A percentile compares a stretch with the other conserved stretches of the same genome.
phyloP scores from a whole-genome alignment of 2,329 filamentous ascomycete genomes.

The Botrytis medusae region DNA sequence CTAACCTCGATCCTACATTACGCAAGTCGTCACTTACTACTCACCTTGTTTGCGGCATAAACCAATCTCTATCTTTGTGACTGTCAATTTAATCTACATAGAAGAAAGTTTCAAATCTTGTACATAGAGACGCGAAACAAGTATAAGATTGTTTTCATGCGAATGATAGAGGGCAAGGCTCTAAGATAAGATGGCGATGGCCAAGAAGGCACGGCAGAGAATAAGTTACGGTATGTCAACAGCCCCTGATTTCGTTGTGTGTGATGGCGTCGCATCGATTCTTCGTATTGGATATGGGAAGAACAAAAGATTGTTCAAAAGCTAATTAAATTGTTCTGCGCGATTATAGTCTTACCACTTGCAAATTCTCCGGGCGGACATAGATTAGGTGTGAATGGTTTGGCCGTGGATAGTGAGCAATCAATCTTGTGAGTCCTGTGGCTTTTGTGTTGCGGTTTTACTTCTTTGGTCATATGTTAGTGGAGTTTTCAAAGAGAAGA shows the following conservation, averaged over 20 bases:
- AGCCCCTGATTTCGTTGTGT: neutral
- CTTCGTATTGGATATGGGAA: neutral
- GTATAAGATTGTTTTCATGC: neutral
- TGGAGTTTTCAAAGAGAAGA: constrained; percentile 1
- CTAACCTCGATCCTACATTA: constrained; percentile 2
- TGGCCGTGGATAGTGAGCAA: constrained; percentile 80
- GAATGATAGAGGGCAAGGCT: neutral
- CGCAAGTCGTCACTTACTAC: constrained; percentile 5
- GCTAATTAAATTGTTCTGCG: neutral
- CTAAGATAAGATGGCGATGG: constrained; percentile 47
- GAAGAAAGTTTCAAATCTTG: neutral
- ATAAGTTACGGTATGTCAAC: constrained; percentile 63
- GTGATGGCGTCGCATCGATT: neutral
- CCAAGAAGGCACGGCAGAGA: constrained; percentile 67
- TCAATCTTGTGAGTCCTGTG: constrained; percentile 69
- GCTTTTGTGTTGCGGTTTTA: neutral
- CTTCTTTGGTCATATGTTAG: constrained; percentile 18
- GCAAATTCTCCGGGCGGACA: constrained; percentile 79
- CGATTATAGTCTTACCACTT: constrained; percentile 62
- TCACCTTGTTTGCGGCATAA: neutral
- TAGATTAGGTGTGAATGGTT: constrained; percentile 89
- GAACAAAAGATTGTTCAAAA: constrained; percentile 14
- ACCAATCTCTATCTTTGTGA: neutral
- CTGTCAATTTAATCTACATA: neutral
- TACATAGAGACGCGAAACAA: constrained; percentile 1